Evolutionary conservation across 768 basidiomycete genomes (phyloP).

Genomic region (Kwoniella heveanensis): DNA sequence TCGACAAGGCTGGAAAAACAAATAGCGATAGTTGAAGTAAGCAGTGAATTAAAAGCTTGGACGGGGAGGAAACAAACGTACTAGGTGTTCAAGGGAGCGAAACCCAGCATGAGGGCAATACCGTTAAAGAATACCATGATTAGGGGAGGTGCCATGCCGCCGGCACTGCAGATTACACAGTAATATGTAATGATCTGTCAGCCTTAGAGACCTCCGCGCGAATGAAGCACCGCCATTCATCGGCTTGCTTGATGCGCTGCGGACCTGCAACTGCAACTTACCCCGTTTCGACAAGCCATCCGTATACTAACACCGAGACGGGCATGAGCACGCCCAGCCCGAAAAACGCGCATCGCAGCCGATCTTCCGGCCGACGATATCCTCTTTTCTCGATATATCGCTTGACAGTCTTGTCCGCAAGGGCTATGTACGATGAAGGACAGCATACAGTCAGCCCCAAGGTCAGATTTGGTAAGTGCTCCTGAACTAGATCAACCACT

Average conservation of each 20-base stretch:
- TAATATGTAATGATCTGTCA: too few species aligned
- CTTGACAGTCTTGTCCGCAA: slow-evolving; percentile 48
- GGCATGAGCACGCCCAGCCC: slow-evolving; percentile 51
- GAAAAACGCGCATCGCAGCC: slow-evolving; percentile 48
- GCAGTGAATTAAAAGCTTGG: neutral
- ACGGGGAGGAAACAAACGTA: slow-evolving; percentile 23
- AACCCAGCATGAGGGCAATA: slow-evolving; percentile 45
- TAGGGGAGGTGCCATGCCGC: slow-evolving; percentile 49
- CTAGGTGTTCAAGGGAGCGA: slow-evolving; percentile 53
- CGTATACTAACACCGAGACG: slow-evolving; percentile 20
- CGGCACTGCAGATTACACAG: slow-evolving; percentile 30
- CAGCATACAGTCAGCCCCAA: too few species aligned
- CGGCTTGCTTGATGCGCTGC: neutral
- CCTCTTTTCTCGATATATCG: slow-evolving; percentile 50
- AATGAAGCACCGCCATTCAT: too few species aligned
- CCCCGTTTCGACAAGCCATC: slow-evolving; percentile 20
- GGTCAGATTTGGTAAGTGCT: too few species aligned
- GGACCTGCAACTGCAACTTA: too few species aligned
- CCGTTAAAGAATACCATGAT: slow-evolving; percentile 48
- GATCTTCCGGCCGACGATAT: slow-evolving; percentile 55
- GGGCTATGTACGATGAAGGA: slow-evolving; percentile 26
- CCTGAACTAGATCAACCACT: too few species aligned
- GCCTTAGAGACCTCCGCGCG: slow-evolving; percentile 1
- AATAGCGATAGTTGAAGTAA: neutral
- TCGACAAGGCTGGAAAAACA: slow-evolving; percentile 31